These are phyloP conservation scores for Wickerhamomyces hampshirensis DNA, from an alignment of 805 yeast genomes.

Conservation along the genomic window DNA sequence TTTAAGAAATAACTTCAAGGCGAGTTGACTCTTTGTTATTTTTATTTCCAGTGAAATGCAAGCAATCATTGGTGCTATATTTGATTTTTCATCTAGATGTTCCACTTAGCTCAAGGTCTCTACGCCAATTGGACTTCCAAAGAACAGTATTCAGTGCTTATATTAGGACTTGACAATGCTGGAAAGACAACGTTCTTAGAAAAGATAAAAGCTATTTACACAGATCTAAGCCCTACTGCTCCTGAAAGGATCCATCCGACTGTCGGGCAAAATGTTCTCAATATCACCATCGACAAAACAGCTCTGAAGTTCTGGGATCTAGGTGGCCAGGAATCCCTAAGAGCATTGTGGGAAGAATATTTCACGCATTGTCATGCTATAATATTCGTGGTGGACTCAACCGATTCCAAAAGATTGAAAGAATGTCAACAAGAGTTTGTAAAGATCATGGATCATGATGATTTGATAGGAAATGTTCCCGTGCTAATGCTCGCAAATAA, in stretches of 20 bases:
- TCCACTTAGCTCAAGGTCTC: slow-evolving; percentile 60
- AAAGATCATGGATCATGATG: slow-evolving; percentile 51
- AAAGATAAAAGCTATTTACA: slow-evolving; percentile 52
- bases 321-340: slow-evolving; percentile 87
- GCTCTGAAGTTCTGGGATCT: slow-evolving; percentile 88
- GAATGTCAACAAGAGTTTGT: slow-evolving; percentile 71
- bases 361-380: slow-evolving; percentile 86
- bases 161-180: slow-evolving; percentile 91
- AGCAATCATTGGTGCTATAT: too few relatives aligned
- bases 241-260: slow-evolving; percentile 79
- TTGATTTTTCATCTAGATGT: too few relatives aligned
- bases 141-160: slow-evolving; percentile 72
- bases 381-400: slow-evolving; percentile 87
- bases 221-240: slow-evolving; percentile 40
- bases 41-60: too few relatives aligned
- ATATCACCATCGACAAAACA: slow-evolving; percentile 33
- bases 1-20: too few relatives aligned
- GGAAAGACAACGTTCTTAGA: slow-evolving; percentile 87
- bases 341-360: slow-evolving; percentile 85
- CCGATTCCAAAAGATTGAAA: slow-evolving; percentile 75
- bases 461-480: slow-evolving; percentile 68
- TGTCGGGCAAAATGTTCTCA: slow-evolving; percentile 81
- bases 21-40: too few relatives aligned
- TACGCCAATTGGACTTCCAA: slow-evolving; percentile 53
- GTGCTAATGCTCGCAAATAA: slow-evolving; percentile 93